phyloP scores from a whole-genome alignment of 2,329 filamentous ascomycete species.

The Aspergillus ochraceus region DNA sequence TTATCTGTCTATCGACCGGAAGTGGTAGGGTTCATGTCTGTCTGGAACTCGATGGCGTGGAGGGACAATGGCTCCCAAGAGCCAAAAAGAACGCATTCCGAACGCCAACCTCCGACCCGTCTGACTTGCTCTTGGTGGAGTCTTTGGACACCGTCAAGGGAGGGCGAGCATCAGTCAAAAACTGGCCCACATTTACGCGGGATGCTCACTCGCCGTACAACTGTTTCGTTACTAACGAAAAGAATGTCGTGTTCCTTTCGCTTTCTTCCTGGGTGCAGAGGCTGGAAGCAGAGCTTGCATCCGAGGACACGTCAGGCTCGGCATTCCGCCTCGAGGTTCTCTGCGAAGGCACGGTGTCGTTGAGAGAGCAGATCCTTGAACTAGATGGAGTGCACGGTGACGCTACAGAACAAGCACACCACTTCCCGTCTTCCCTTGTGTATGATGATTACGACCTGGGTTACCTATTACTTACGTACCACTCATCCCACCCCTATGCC shows the following conservation, averaged over 20 bases:
- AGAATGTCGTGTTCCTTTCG: conserved; percentile 56
- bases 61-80: conserved; percentile 63
- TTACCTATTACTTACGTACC: conserved; percentile 56
- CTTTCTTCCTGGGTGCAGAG: conserved; percentile 57
- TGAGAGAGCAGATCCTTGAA: conserved; percentile 51
- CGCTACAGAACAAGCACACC: conserved; percentile 25
- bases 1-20: conserved; percentile 59
- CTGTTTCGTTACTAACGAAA: conserved; percentile 58
- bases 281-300: conserved; percentile 58
- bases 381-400: conserved; percentile 29
- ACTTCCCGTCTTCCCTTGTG: conserved; percentile 51
- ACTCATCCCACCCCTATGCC: conserved; percentile 50
- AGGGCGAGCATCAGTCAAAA: conserved; percentile 23
- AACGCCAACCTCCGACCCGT: conserved; percentile 41
- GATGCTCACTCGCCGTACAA: conserved; percentile 58
- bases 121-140: conserved; percentile 47
- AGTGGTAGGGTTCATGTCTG: conserved; percentile 59
- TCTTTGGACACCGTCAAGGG: conserved; percentile 43
- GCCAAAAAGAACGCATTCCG: conserved; percentile 42
- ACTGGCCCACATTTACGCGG: conserved; percentile 57
- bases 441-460: conserved; percentile 59
- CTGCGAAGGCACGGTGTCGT: conserved; percentile 52
- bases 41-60: conserved; percentile 61
- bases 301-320: conserved; percentile 52
- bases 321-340: conserved; percentile 58